A percentile compares a stretch with the other conserved stretches of the same genome.
Conservation (phyloP, 176 grass and related monocot genomes). For the Phoenix dactylifera region DNA sequence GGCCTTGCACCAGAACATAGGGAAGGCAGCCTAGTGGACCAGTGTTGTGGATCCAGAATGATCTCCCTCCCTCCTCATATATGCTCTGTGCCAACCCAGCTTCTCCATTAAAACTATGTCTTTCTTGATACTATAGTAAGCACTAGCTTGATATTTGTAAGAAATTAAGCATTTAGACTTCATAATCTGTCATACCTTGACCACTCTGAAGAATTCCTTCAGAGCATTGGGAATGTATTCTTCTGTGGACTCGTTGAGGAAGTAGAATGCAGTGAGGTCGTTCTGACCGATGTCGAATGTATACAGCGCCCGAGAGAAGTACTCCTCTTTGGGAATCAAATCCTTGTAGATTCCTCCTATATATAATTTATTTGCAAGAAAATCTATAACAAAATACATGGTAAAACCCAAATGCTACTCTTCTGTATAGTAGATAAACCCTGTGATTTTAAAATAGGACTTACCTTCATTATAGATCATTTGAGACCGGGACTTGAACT, state of each 20-base stretch:
- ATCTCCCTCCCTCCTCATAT: slow-evolving; percentile 6
- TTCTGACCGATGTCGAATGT: slow-evolving; percentile 22
- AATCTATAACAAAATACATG: no score
- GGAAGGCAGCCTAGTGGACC: slow-evolving; percentile 13
- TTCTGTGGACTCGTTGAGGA: slow-evolving; percentile 2
- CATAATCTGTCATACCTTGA: slow-evolving; percentile 1
- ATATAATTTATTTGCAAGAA: no score
- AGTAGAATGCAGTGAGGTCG: slow-evolving; percentile 8
- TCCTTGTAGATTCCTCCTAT: slow-evolving; percentile 1
- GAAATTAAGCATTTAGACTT: no score
- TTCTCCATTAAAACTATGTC: no score
- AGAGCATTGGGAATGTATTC: slow-evolving; percentile 6
- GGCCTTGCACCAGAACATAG: not conserved
- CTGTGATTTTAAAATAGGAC: no score
- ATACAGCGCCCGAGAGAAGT: slow-evolving; percentile 10
- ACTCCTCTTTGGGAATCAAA: slow-evolving; percentile 12
- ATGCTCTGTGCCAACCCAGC: not conserved
- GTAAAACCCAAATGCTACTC: no score
- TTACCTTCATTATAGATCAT: not conserved
- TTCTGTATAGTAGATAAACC: no score
- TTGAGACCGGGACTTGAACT: slow-evolving; percentile 3
- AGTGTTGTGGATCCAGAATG: slow-evolving; percentile 17
- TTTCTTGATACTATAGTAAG: no score
- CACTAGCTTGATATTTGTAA: no score
- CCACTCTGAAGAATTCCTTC: slow-evolving; percentile 4